phyloP scores from a whole-genome alignment of 1,284 basidiomycete genomes.

The Leccinum angustisporum region DNA sequence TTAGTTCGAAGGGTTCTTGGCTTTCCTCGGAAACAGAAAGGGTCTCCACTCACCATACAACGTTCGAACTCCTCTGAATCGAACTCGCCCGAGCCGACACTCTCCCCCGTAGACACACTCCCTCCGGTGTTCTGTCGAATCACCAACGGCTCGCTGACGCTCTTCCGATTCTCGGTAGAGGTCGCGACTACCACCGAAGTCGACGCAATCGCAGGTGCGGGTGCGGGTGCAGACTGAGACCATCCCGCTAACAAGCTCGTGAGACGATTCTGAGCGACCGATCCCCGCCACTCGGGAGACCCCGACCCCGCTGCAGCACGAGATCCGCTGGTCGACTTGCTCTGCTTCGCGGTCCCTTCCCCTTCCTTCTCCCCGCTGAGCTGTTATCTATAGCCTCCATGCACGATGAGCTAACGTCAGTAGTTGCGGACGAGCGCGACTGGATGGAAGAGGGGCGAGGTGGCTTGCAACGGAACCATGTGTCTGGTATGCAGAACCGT shows the following conservation, averaged over 20 bases:
- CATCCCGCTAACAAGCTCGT: slow-evolving; percentile 66
- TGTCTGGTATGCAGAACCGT: slow-evolving; percentile 70
- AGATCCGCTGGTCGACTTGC: slow-evolving; percentile 22
- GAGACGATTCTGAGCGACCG: slow-evolving; percentile 57
- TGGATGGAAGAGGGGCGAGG: slow-evolving; percentile 50
- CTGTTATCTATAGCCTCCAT: slow-evolving; percentile 31
- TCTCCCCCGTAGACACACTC: slow-evolving; percentile 23
- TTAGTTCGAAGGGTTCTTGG: not conserved
- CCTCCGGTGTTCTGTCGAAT: slow-evolving; percentile 45
- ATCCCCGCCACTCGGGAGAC: slow-evolving; percentile 45
- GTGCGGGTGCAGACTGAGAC: slow-evolving; percentile 42
- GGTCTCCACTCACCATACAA: slow-evolving; percentile 57
- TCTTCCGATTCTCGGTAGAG: slow-evolving; percentile 45
- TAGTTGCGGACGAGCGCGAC: slow-evolving; percentile 51
- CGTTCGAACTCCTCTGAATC: slow-evolving; percentile 54
- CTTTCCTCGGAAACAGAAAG: not conserved
- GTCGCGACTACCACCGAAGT: slow-evolving; percentile 31
- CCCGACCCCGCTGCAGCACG: slow-evolving; percentile 18
- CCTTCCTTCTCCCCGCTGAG: slow-evolving; percentile 47
- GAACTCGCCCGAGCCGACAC: slow-evolving; percentile 40
- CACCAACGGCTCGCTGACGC: slow-evolving; percentile 67
- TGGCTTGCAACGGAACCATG: slow-evolving; percentile 70
- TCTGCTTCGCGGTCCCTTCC: slow-evolving; percentile 65
- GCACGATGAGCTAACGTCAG: slow-evolving; percentile 33
- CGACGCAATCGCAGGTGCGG: slow-evolving; percentile 24